Evolutionary conservation across 768 basidiomycete species (phyloP).

Genomic region (Serendipita indica): DNA sequence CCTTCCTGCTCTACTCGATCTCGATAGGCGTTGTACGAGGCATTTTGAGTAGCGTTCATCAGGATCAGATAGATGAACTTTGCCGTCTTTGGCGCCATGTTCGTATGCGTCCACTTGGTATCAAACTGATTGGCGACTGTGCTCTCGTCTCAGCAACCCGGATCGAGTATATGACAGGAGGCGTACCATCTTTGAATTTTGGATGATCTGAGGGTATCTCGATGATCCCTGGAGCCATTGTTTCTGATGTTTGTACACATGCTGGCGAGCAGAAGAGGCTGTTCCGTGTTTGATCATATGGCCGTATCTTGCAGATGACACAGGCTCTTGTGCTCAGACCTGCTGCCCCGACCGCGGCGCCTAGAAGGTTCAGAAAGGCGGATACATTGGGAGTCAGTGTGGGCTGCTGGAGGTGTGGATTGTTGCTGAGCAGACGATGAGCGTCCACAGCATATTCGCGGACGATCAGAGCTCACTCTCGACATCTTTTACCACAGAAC

Average conservation of each 20-base stretch:
- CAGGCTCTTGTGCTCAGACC: not conserved
- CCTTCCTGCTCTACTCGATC: not conserved
- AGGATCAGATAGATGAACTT: not conserved
- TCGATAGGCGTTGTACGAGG: not conserved
- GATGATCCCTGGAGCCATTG: not conserved
- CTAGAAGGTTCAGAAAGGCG: not conserved
- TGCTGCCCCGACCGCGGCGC: not conserved
- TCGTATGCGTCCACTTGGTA: not conserved
- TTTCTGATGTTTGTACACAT: not conserved
- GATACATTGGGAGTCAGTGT: not conserved
- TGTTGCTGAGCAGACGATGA: not conserved
- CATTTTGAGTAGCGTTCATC: not conserved
- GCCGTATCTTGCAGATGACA: not conserved
- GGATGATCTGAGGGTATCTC: conserved; percentile 4
- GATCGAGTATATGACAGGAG: not conserved
- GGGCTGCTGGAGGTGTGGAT: not conserved
- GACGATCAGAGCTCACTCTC: not conserved
- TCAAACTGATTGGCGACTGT: not conserved
- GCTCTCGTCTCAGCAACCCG: not conserved
- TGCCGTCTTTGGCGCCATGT: not conserved
- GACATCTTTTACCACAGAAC: not conserved
- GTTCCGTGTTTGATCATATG: not conserved
- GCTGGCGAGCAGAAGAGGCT: not conserved
- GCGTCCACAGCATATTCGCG: not conserved
- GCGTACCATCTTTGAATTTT: not conserved